These are phyloP conservation scores for Echites panduratus DNA, from an alignment of 257 asterid species.

Conservation along the genomic window DNA sequence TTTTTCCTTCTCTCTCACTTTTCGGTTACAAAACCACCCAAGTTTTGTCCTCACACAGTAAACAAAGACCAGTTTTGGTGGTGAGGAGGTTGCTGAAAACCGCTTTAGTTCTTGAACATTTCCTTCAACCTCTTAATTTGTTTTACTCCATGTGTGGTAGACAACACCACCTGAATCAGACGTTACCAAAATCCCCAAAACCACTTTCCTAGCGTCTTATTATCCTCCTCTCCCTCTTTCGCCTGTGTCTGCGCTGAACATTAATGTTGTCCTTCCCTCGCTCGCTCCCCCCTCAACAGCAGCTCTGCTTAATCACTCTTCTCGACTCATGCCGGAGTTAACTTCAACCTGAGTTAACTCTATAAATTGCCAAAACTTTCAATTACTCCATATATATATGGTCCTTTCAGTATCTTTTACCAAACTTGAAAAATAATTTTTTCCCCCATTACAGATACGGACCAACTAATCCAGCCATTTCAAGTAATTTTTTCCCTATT, in stretches of 20 bases:
- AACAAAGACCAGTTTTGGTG: conserved; percentile 32
- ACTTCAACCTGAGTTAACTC: conserved; percentile 11
- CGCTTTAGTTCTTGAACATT: neutral
- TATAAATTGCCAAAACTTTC: neutral
- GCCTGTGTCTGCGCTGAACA: neutral
- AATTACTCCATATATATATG: too few species aligned
- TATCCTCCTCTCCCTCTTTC: conserved; percentile 5
- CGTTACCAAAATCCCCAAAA: conserved; percentile 34
- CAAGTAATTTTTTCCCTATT: too few species aligned
- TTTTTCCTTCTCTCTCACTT: conserved; percentile 40
- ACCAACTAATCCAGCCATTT: too few species aligned
- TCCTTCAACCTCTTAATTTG: conserved; percentile 1
- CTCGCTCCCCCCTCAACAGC: neutral
- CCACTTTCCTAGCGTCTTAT: conserved; percentile 8
- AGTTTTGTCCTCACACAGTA: conserved; percentile 40
- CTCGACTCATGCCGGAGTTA: neutral
- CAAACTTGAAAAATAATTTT: too few species aligned
- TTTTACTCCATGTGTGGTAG: conserved; percentile 10
- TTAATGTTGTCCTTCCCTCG: conserved; percentile 8
- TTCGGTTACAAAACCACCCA: conserved; percentile 75
- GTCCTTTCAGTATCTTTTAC: too few species aligned
- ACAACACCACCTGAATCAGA: conserved; percentile 26
- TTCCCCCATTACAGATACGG: too few species aligned
- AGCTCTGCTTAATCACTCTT: neutral
- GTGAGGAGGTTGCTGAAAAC: conserved; percentile 6